Base-by-base conservation (phyloP, 1,139 yeast genomes). In the Suhomyces taliae region DNA sequence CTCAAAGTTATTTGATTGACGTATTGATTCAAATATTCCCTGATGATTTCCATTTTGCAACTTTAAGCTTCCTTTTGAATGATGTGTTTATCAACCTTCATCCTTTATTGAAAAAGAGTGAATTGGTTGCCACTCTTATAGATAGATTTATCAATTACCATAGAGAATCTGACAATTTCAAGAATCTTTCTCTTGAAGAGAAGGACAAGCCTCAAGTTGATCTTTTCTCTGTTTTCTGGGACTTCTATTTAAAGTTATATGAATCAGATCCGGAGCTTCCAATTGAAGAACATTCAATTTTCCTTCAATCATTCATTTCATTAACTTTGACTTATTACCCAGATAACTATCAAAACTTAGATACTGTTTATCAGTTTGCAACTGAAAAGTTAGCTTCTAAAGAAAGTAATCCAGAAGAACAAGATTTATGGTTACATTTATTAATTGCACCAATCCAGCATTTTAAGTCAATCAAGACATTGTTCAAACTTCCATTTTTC, bases 1-100 rank as follows among this genome's bases (percentile, higher is more conserved):
- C 99, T 4, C 99, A 93, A 66, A 90, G 85, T 57, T 95, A 93
- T 61, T 70, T 93, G 48, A 73, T 91, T 47, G 99, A 95, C 60
- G 97, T 91, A 10, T 77, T 89, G 48, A 87, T 91, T 47, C 98
- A 91, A 63, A 95, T 91, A 2, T 93, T 95, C 69, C 97, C 99
- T 0, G 97, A 90, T 57, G 89, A 87, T 53, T 91, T 87, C 66
- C 99, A 93, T 60, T 72, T 90, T 52, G 78, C 79, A 27, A 89
- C 98, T 0, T 72, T 93, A 55, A 82, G 83, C 45, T 70, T 73
- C 36, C 80, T 90, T 53, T 74, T 93, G 55, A 79, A 78, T 41
- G 79, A 88, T 2, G 82, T 90, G 0, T 76, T 86, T 49, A 72
- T 81, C 43, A 66, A 68, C 46, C 73, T 93, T 53, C 85, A 84